Evolutionary conservation across 805 yeast genomes (phyloP), one percentile per base, ranked within the genome.

Genomic region (Nakazawaea wickerhamii): DNA sequence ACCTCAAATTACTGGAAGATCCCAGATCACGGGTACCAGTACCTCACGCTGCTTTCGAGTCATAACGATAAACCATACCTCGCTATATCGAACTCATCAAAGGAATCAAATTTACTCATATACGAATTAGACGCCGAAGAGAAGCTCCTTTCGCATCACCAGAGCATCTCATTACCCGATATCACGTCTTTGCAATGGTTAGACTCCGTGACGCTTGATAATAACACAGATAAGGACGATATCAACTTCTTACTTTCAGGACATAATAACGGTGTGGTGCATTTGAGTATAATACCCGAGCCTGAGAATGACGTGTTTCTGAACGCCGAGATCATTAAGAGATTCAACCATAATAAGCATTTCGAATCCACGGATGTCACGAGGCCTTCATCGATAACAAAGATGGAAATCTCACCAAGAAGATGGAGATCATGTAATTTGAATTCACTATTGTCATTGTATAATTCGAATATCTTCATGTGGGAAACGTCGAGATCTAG

Each of bases 311-410:
- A 63, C 4, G 70, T 53, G 3, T 58, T 62, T 18, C 58, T 70
- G 19, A 66, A 72, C 43, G 96, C 96, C 0, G 87, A 80, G 57
- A 82, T 89, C 17, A 64, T 83, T 48, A 84, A 79, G 56, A 67
- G 95, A 30, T 89, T 81, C 65, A 86, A 86, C 59, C 96, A 89
- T 63, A 65, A 72, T 39, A 81, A 80, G 50, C 89, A 81, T 55
- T 58, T 85, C 42, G 59, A 57, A 23, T 49, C 58, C 15, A 57
- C 55, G 13, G 48, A 36, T 18, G 40, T 51, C 9, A 41, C 48
- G 48, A 58, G 34, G 53, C 59, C 47, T 43, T 63, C 53, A 51
- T 9, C 23, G 5, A 56, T 30, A 52, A 63, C 53, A 40, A 57
- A 45, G 40, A 49, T 75, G 13, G 63, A 58, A 14, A 51, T 70